These are phyloP conservation scores for Penicillium thymicola DNA, from an alignment of 2,329 filamentous ascomycete genomes.

Conservation along the genomic window DNA sequence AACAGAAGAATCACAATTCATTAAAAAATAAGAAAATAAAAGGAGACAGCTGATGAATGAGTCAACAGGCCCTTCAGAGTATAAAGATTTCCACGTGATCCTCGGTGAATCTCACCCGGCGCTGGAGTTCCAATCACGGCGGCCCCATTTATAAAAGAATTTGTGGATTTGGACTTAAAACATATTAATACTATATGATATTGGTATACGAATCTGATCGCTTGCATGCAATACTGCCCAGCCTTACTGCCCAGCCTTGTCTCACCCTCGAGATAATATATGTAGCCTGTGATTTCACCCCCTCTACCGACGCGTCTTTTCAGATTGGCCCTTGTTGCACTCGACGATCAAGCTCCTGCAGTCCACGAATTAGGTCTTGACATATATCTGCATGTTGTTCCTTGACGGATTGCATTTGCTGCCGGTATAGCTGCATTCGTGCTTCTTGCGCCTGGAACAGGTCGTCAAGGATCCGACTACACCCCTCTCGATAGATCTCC, in stretches of 20 bases:
- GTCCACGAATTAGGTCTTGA: conserved; percentile 27
- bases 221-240: background rate
- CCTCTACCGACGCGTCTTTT: background rate
- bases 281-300: background rate
- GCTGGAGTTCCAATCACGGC: conserved; percentile 17
- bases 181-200: background rate
- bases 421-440: conserved; percentile 33
- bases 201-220: background rate
- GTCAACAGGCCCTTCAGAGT: conserved; percentile 11
- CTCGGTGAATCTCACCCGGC: conserved; percentile 20
- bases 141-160: conserved; percentile 7
- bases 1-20: background rate
- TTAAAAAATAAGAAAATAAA: background rate
- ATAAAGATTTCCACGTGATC: conserved; percentile 26
- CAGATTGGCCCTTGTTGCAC: conserved; percentile 16
- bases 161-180: background rate
- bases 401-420: conserved; percentile 29
- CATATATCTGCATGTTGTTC: conserved; percentile 30
- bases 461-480: conserved; percentile 42
- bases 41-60: conserved; percentile 13
- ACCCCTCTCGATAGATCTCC: conserved; percentile 44
- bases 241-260: background rate
- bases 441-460: conserved; percentile 41
- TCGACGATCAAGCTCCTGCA: conserved; percentile 26
- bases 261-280: background rate